Evolutionary conservation across 2,329 filamentous ascomycete genomes (phyloP), one percentile per base, ranked within the genome.

Genomic region (Nemania sp.): DNA sequence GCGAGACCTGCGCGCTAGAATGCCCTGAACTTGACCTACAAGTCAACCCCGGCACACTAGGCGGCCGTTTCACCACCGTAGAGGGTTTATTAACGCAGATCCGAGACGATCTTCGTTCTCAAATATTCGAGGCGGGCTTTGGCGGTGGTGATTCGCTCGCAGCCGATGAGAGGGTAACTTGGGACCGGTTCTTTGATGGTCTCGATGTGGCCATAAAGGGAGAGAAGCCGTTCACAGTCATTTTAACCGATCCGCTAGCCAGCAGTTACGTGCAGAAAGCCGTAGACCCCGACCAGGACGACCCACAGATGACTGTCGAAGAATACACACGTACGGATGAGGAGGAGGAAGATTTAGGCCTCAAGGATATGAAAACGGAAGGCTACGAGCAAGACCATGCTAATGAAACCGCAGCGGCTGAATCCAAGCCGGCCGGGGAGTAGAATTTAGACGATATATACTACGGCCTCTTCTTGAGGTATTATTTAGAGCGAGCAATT

Each of bases 51-150:
- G 96, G 96, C 64, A 99, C 96, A 0, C 89, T 99, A 20, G 96
- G 96, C 68, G 96, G 96, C 20, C 91, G 96, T 66, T 99, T 99
- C 84, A 99, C 96, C 22, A 99, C 96, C 0, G 91, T 99, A 22
- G 96, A 99, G 80, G 96, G 96, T 69, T 88, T 98, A 22, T 85
- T 98, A 62, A 96, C 93, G 0, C 93, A 99, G 78, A 93, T 99
- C 67, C 92, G 94, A 70, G 91, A 96, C 77, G 95, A 99, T 79
- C 86, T 99, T 26, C 91, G 91, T 77, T 88, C 87, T 56, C 93
- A 97, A 77, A 97, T 98, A 70, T 99, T 97, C 80, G 89, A 97
- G 74, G 82, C 88, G 18, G 89, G 87, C 6, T 58, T 67, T 1
- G 72, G 71, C 22, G 90, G 89, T n/a, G 93, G 93, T 38, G 96